phyloP scores from a whole-genome alignment of 805 yeast species.

The Millerozyma miso region DNA sequence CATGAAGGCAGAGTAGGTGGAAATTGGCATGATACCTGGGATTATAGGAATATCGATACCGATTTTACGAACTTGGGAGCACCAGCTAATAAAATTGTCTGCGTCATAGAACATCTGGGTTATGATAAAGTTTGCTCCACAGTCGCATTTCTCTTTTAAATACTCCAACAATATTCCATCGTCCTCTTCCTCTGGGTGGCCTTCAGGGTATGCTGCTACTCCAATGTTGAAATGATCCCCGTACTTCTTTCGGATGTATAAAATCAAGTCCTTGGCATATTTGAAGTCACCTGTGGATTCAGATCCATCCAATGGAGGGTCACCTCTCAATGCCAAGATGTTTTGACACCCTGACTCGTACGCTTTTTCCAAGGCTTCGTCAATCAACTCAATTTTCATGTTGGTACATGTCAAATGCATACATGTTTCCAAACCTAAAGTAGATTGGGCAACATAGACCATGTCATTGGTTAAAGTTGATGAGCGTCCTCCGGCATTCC shows the following conservation, averaged over 20 bases:
- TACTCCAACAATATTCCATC: conserved; percentile 50
- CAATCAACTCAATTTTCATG: conserved; percentile 79
- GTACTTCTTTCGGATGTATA: conserved; percentile 67
- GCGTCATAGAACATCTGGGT: conserved; percentile 98
- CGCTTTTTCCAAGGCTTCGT: conserved; percentile 80
- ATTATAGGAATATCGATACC: conserved; percentile 85
- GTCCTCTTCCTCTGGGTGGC: conserved; percentile 80
- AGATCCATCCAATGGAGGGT: conserved; percentile 77
- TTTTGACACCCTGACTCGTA: conserved; percentile 91
- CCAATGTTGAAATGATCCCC: conserved; percentile 93
- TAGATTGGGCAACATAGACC: conserved; percentile 86
- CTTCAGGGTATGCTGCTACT: conserved; percentile 97
- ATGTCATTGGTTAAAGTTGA: conserved; percentile 84
- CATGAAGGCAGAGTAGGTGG: conserved; percentile 88
- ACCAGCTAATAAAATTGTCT: conserved; percentile 83
- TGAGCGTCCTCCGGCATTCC: conserved; percentile 96
- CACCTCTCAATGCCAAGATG: conserved; percentile 92
- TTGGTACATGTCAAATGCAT: conserved; percentile 98
- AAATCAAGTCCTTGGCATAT: conserved; percentile 83
- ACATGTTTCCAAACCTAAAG: conserved; percentile 90
- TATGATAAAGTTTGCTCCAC: conserved; percentile 89
- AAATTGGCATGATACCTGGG: conserved; percentile 98
- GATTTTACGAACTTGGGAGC: conserved; percentile 56
- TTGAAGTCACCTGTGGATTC: conserved; percentile 79
- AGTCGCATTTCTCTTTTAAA: conserved; percentile 85